Percentiles rank a stretch among this genome's conserved stretches.
Conservation (phyloP, 495 filamentous ascomycete genomes). For the Trichocladium antarcticum region DNA sequence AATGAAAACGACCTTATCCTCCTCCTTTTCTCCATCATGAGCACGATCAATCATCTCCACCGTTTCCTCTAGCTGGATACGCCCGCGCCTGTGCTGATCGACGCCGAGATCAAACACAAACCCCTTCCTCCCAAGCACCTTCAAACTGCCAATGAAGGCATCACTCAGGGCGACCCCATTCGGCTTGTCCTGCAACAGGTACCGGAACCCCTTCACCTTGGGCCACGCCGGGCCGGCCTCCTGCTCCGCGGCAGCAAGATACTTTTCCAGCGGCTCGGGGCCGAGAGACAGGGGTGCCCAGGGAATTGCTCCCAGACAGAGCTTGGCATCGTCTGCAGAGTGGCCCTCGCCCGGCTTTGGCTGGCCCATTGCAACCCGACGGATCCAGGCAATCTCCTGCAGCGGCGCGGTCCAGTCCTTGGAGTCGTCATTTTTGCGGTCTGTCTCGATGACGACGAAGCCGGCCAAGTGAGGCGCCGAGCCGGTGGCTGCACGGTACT, state of each 20-base stretch:
- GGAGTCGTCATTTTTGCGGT: slow-evolving; percentile 51
- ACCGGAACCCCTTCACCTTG: slow-evolving; percentile 58
- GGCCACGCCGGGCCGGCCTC: slow-evolving; percentile 36
- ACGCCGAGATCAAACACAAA: slow-evolving; percentile 73
- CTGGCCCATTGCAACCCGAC: slow-evolving; percentile 49
- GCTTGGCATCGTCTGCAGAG: slow-evolving; percentile 32
- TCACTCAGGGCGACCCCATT: slow-evolving; percentile 48
- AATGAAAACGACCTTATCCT: slow-evolving; percentile 52
- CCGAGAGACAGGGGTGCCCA: slow-evolving; percentile 72
- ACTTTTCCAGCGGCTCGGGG: slow-evolving; percentile 36
- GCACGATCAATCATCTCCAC: slow-evolving; percentile 59
- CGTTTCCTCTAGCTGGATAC: slow-evolving; percentile 59
- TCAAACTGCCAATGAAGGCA: slow-evolving; percentile 57
- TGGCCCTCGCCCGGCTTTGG: slow-evolving; percentile 53
- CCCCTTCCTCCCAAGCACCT: slow-evolving; percentile 50
- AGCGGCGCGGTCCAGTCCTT: slow-evolving; percentile 46
- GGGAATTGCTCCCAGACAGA: slow-evolving; percentile 58
- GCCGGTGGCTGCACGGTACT: slow-evolving; percentile 40
- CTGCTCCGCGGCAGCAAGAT: slow-evolving; percentile 41
- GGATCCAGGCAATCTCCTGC: slow-evolving; percentile 57
- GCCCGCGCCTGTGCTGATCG: slow-evolving; percentile 56
- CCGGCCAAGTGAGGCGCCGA: slow-evolving; percentile 39
- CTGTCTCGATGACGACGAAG: slow-evolving; percentile 73
- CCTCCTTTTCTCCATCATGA: slow-evolving; percentile 46
- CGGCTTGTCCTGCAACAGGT: slow-evolving; percentile 67